Base-by-base conservation (phyloP, 2,329 filamentous ascomycete species). In the Arthrobotrys iridis region DNA sequence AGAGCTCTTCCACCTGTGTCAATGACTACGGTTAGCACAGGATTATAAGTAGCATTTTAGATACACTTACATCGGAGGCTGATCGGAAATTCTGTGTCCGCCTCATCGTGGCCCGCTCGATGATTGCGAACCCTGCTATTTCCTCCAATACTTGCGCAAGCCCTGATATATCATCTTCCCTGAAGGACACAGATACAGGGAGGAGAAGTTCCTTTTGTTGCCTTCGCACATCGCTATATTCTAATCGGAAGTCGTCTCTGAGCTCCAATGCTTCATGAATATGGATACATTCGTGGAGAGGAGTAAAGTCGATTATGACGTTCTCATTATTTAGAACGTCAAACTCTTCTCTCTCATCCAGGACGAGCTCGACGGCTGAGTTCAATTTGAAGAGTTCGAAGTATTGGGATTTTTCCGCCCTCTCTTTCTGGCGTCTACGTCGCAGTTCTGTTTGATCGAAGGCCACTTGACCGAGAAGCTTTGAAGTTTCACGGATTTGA, bases 281-380 rank as follows among this genome's bases (percentile, higher is more conserved):
- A 81, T 99, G 95, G 77, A 98, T 84, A 64, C 93, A 96, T 83
- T 99, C 95, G 78, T 97, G 96, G 1, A 99, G 84, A 0, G 95
- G 95, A 0, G 91, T 93, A 80, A 99, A 99, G 80, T 98, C 93
- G 26, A 98, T 93, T 80, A 95, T 91, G 0, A 97, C 86, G 78
- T 97, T 93, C 68, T 99, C 95, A 78, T 98, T 98, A 81, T 97
- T 91, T 30, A 99, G 84, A 6, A 98, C 90, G 81, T 99, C 93
- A 79, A 96, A 97, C 81, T 99, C 95, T 80, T 98, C 93, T 70
- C 88, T 91, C 83, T 99, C 95, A 79, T 99, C 95, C 46, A 93
- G 93, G 4, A 98, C 93, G 48, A 98, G 86, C 82, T 99, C 95
- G 77, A 98, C 95, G 1, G 95, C 91, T 6, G 95, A 98, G 81